These are phyloP conservation scores for Asclepias syriaca DNA, from an alignment of 257 asterid species.

Conservation along the genomic window DNA sequence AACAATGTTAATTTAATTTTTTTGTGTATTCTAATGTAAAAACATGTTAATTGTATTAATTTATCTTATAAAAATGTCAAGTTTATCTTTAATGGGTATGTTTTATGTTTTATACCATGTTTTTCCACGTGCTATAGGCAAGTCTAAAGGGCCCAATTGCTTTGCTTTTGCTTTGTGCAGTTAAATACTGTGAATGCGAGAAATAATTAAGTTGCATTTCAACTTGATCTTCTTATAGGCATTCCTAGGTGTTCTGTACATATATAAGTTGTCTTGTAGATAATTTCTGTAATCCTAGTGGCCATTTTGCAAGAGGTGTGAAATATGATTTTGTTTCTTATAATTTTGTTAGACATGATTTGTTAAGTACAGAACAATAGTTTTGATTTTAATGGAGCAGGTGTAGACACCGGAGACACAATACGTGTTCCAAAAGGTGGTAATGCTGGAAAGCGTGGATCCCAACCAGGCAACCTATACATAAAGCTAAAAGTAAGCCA, in stretches of 20 bases:
- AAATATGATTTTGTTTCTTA: not conserved
- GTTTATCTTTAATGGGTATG: too few relatives aligned
- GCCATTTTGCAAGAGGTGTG: not conserved
- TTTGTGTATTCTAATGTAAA: not conserved
- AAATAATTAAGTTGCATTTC: not conserved
- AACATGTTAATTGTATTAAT: not conserved
- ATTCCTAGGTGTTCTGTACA: not conserved
- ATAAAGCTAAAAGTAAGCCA: conserved; percentile 62
- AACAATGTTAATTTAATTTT: not conserved
- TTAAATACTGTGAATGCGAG: not conserved
- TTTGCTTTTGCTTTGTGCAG: not conserved
- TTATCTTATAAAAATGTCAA: too few relatives aligned
- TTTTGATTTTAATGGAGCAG: conserved; percentile 26
- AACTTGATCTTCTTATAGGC: not conserved
- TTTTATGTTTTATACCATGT: not conserved
- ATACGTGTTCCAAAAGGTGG: conserved; percentile 80
- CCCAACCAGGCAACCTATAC: conserved; percentile 59
- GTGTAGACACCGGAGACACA: conserved; percentile 83
- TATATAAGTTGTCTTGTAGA: not conserved
- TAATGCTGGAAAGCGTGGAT: conserved; percentile 64
- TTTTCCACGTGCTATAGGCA: not conserved
- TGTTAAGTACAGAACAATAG: too few relatives aligned
- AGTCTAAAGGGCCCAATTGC: not conserved
- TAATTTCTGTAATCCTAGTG: not conserved
- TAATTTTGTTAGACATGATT: not conserved